Evolutionary conservation across 495 filamentous ascomycete genomes (phyloP).

Genomic region (Margaritispora aquatica): DNA sequence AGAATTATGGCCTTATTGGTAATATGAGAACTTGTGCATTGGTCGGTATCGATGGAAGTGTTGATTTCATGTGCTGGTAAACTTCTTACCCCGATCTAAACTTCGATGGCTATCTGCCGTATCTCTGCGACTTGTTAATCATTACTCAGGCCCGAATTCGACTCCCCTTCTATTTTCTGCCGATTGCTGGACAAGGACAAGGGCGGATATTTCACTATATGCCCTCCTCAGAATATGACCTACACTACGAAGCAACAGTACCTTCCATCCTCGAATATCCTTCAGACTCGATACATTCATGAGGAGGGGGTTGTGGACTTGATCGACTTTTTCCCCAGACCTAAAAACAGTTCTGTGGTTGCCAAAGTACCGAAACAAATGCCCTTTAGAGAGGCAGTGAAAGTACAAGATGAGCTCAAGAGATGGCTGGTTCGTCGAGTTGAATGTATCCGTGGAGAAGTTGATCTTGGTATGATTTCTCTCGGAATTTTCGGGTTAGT

Average conservation of each 20-base stretch:
- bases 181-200: conserved; percentile 64
- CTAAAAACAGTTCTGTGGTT: conserved; percentile 30
- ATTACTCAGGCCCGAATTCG: conserved; percentile 54
- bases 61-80: conserved; percentile 74
- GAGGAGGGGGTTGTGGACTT: conserved; percentile 66
- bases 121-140: background rate
- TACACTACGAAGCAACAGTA: conserved; percentile 65
- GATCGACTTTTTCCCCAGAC: conserved; percentile 65
- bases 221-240: conserved; percentile 35
- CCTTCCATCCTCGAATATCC: conserved; percentile 61
- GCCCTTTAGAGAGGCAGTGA: conserved; percentile 44
- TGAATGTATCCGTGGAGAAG: conserved; percentile 58
- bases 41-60: conserved; percentile 60
- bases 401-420: conserved; percentile 48
- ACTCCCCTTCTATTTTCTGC: conserved; percentile 61
- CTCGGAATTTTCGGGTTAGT: background rate
- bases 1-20: conserved; percentile 70
- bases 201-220: conserved; percentile 62
- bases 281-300: conserved; percentile 65
- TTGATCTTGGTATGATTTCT: conserved; percentile 39
- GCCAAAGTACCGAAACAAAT: conserved; percentile 35
- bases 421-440: conserved; percentile 58
- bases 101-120: background rate
- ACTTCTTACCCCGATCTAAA: background rate
- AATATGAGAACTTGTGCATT: conserved; percentile 75